These are phyloP conservation scores for Lepiota subincarnata DNA, from an alignment of 768 basidiomycete genomes.

Conservation along the genomic window DNA sequence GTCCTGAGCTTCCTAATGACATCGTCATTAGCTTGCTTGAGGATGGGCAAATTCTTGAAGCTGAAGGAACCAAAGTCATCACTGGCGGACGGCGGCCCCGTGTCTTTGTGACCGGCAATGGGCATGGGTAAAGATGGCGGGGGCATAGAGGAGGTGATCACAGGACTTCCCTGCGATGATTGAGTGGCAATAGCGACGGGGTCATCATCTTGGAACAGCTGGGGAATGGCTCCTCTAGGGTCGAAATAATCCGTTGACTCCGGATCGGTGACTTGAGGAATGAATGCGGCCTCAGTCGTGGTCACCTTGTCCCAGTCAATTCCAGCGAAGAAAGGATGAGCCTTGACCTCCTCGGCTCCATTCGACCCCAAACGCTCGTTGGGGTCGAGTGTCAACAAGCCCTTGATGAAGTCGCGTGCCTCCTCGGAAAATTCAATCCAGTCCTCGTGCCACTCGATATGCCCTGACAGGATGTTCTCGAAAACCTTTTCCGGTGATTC, in stretches of 20 bases:
- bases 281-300: constrained; percentile 86
- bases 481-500: constrained; percentile 97
- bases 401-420: constrained; percentile 86
- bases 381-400: constrained; percentile 80
- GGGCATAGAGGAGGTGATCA: constrained; percentile 34
- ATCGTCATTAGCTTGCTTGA: constrained; percentile 99
- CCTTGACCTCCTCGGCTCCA: constrained; percentile 91
- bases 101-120: constrained; percentile 35
- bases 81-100: constrained; percentile 48
- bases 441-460: constrained; percentile 95
- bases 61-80: constrained; percentile 98
- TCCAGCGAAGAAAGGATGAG: constrained; percentile 83
- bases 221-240: constrained; percentile 86
- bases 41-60: constrained; percentile 93
- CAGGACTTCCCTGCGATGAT: constrained; percentile 43
- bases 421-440: constrained; percentile 84
- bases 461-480: constrained; percentile 94
- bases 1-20: constrained; percentile 93
- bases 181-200: constrained; percentile 50
- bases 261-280: constrained; percentile 91
- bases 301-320: constrained; percentile 95
- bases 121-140: constrained; percentile 42
- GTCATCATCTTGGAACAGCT: constrained; percentile 91
- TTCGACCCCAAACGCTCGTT: constrained; percentile 74
- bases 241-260: constrained; percentile 99